Evolutionary conservation across 805 yeast species (phyloP), one percentile per base, ranked within the genome.

Genomic region (Saccharomycopsis fodiens): DNA sequence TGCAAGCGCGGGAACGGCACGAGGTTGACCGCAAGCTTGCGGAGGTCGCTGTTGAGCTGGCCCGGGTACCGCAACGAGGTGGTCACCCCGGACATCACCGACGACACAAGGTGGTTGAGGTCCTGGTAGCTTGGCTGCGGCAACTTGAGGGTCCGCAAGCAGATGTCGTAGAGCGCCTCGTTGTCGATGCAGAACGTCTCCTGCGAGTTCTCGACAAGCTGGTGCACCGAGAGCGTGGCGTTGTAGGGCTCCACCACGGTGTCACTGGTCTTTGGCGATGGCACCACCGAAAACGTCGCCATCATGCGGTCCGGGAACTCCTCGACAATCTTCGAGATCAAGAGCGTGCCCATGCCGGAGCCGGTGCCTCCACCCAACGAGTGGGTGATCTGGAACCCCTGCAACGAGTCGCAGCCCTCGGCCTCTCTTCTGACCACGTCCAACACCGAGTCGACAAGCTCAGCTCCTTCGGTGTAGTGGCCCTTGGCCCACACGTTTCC

Each of bases 401-500:
- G 96, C 57, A 88, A 74, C 52, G 94, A 82, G 64, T 88, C 96
- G 65, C 94, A 79, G 36, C 83, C 83, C 70, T 88, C 96, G 29
- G 94, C 95, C 67, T 88, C 96, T 65, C 96, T 82, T 69, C 96
- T 80, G 39, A 88, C 78, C 30, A 84, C 87, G 55, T 88, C 96
- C 73, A 88, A 67, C 17, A 88, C 95, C 20, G 87, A 76, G 60
- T 88, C 96, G 36, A 85, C 89, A 54, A 88, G 73, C 70, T 88
- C 96, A 3, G 96, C 95, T 57, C 96, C 96, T 66, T 88, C 96
- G 32, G 96, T 88, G 72, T 88, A 88, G 68, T 85, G 93, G 61
- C 96, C 96, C 65, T 87, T 88, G 46, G 96, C 96, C 96, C 96
- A 88, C 57, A 85, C 94, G 60, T 88, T 88, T 58, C 96, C 96